phyloP scores from a whole-genome alignment of 2,329 filamentous ascomycete genomes.

The Fusarium annulatum region DNA sequence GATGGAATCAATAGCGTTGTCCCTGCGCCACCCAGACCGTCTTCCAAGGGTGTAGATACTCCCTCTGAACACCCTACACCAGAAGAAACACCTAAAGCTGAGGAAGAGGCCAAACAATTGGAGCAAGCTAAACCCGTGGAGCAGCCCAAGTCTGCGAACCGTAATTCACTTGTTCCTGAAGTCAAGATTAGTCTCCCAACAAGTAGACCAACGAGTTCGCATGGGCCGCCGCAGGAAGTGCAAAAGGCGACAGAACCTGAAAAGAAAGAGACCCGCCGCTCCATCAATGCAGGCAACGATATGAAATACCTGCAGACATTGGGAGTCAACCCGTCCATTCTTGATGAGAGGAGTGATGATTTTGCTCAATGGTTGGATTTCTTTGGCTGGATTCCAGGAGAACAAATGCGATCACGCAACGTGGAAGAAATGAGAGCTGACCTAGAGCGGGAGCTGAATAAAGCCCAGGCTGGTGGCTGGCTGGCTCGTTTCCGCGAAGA shows the following conservation, averaged over 20 bases:
- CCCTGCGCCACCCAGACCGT: constrained; percentile 73
- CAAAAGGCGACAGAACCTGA: constrained; percentile 44
- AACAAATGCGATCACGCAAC: constrained; percentile 77
- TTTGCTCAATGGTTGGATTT: constrained; percentile 86
- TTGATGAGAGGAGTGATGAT: constrained; percentile 81
- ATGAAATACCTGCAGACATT: constrained; percentile 81
- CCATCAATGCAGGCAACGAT: constrained; percentile 77
- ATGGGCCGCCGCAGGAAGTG: constrained; percentile 52
- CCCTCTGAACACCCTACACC: constrained; percentile 40
- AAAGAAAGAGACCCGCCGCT: constrained; percentile 65
- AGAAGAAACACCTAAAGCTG: constrained; percentile 8
- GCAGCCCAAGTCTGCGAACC: constrained; percentile 47
- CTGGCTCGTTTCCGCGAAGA: constrained; percentile 85
- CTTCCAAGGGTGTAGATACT: constrained; percentile 50
- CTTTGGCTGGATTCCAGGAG: constrained; percentile 86
- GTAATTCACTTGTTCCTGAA: constrained; percentile 61
- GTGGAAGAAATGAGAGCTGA: constrained; percentile 85
- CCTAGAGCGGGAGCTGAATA: constrained; percentile 87
- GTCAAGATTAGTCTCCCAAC: constrained; percentile 67
- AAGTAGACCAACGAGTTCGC: constrained; percentile 54
- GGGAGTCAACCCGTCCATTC: constrained; percentile 79
- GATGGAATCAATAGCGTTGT: constrained; percentile 93
- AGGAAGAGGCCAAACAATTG: constrained; percentile 7
- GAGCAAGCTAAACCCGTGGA: constrained; percentile 37
- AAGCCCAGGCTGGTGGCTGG: constrained; percentile 93